phyloP scores from a whole-genome alignment of 139 green algal species.

The Pseudopediastrum boryanum region DNA sequence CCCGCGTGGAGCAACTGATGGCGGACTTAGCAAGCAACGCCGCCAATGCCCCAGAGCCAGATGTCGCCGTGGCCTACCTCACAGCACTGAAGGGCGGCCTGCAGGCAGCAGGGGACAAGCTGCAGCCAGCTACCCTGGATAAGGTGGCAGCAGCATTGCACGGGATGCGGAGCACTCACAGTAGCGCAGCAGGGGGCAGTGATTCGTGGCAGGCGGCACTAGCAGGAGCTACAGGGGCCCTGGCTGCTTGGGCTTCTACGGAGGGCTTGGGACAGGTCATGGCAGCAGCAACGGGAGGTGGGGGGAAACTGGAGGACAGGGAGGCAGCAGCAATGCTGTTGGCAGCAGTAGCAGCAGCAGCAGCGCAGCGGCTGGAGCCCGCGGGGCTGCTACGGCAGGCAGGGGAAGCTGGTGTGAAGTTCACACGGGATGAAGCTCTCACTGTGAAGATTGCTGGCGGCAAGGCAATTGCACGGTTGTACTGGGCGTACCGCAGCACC shows the following conservation, averaged over 20 bases:
- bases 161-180: too few relatives aligned
- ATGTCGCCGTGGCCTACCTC: conserved; percentile 67
- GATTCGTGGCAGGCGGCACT: too few relatives aligned
- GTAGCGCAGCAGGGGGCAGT: not conserved
- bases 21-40: conserved; percentile 58
- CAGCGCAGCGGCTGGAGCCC: conserved; percentile 24
- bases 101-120: conserved; percentile 56
- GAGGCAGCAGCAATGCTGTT: conserved; percentile 18
- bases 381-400: conserved; percentile 39
- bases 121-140: conserved; percentile 56
- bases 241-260: not conserved
- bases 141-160: conserved; percentile 59
- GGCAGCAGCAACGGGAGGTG: not conserved
- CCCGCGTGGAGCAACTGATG: conserved; percentile 82
- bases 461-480: conserved; percentile 50
- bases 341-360: conserved; percentile 19
- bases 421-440: conserved; percentile 14
- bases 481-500: conserved; percentile 15
- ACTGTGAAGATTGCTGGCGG: conserved; percentile 64
- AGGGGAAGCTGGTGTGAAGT: conserved; percentile 39
- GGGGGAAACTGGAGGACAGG: conserved; percentile 13
- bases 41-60: conserved; percentile 40
- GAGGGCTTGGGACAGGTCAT: not conserved
- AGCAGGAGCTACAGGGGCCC: too few relatives aligned
- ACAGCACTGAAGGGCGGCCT: conserved; percentile 72